These are phyloP conservation scores for Aurantiochytrium sp. DNA, from an alignment of 108 stramenopile genomes.

Conservation along the genomic window DNA sequence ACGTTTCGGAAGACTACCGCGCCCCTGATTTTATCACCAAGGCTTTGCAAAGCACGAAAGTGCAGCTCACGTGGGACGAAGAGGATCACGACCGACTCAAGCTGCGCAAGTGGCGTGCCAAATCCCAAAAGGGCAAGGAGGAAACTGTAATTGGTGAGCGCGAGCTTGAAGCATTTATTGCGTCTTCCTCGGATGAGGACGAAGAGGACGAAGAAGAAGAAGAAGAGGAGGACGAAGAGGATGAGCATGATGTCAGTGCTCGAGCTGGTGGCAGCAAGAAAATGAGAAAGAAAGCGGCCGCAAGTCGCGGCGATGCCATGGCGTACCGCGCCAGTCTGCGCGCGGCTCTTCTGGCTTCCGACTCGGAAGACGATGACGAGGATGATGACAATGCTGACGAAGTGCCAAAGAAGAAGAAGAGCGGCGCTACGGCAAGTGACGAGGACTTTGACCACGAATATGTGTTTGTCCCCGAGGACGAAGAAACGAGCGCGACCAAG, in stretches of 20 bases:
- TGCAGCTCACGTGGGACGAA: constrained; percentile 92
- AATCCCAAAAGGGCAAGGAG: not conserved
- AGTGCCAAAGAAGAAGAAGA: not conserved
- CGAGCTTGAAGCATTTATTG: constrained; percentile 1
- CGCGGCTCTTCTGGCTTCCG: not conserved
- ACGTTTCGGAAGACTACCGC: constrained; percentile 71
- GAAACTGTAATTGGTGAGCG: not conserved
- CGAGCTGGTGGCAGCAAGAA: too few species aligned
- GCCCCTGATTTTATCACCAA: constrained; percentile 77
- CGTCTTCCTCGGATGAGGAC: not conserved
- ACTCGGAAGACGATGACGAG: not conserved
- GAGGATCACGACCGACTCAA: constrained; percentile 57
- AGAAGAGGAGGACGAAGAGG: not conserved
- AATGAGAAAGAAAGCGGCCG: too few species aligned
- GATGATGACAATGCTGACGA: not conserved
- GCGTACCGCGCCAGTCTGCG: not conserved
- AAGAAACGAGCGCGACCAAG: too few species aligned
- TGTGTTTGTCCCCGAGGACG: not conserved
- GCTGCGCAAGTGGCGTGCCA: not conserved
- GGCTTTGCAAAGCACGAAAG: constrained; percentile 79
- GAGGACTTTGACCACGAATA: not conserved
- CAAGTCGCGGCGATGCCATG: not conserved
- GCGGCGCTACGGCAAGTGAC: not conserved
- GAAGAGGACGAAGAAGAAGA: not conserved
- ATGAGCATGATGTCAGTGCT: too few species aligned